Evolutionary conservation across 2,329 filamentous ascomycete species (phyloP), one percentile per base, ranked within the genome.

Genomic region (Pochonia chlamydosporia): DNA sequence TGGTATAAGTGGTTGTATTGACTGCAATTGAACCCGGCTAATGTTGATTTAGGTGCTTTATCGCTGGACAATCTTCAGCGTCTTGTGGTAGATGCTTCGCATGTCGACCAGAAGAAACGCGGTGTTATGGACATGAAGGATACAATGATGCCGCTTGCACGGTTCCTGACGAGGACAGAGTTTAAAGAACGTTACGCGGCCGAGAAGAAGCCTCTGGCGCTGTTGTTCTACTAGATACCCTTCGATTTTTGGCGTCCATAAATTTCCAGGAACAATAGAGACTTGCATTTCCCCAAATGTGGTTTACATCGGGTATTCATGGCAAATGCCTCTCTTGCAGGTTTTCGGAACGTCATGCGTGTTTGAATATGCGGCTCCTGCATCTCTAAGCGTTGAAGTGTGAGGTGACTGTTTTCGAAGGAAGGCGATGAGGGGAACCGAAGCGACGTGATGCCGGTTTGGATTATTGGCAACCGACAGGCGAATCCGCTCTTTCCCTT

Each of bases 81-180:
- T 40, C 79, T 99, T 28, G 81, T 97, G 8, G 78, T 97, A 26
- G 93, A 99, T 67, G 89, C 88, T 13, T 96, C 90, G 7, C 85
- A 96, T 62, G 87, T 96, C 54, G 92, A 99, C 67, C 82, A 87
- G 66, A 99, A 99, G 76, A 95, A 95, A 74, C 78, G 91, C 40
- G 89, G 90, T 0, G 81, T 99, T 53, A 81, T 96, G 65, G 93
- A 97, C 61, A 96, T 97, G 89, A 89, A 87, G 65, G 93, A 99
- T 51, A 89, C 89, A 0, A 85, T 91, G 71, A 75, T 90, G 59
- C 88, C 89, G 6, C 75, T 97, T 41, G 79, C 89, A 40, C 78
- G 81, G 51, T 81, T 95, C 62, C 70, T 99, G 43, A 78, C 84
- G 28, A 75, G 82, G 47, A 71, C 79, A 14, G 83, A 88, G 58